Conservation (phyloP, 495 filamentous ascomycete species). For the Daldinia childiae region DNA sequence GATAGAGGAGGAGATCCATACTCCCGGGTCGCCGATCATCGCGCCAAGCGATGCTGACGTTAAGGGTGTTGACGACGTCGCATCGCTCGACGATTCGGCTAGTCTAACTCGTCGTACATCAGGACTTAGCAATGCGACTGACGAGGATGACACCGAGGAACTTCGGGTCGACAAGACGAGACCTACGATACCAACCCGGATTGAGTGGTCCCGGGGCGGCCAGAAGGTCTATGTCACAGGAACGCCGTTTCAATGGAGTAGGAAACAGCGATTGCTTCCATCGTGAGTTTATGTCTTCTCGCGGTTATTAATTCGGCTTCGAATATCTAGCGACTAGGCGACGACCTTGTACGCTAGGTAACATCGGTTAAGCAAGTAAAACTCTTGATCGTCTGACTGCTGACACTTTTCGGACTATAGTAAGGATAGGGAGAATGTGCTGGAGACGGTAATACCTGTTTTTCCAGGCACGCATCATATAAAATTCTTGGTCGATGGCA, state of each 20-base stretch:
- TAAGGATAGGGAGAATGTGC: slow-evolving; percentile 64
- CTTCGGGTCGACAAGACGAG: slow-evolving; percentile 70
- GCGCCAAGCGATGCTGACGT: slow-evolving; percentile 69
- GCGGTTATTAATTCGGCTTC: slow-evolving; percentile 7
- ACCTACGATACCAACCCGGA: slow-evolving; percentile 76
- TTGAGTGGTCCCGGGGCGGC: slow-evolving; percentile 82
- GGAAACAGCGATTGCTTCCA: slow-evolving; percentile 85
- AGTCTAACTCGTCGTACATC: slow-evolving; percentile 61
- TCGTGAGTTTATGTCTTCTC: slow-evolving; percentile 67
- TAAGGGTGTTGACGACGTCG: slow-evolving; percentile 56
- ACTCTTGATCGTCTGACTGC: slow-evolving; percentile 7
- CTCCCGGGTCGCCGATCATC: slow-evolving; percentile 85
- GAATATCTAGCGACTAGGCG: slow-evolving; percentile 10
- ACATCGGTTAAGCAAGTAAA: not conserved
- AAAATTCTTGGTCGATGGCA: slow-evolving; percentile 92
- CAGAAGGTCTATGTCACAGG: slow-evolving; percentile 95
- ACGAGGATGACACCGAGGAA: slow-evolving; percentile 82
- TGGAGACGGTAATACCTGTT: slow-evolving; percentile 79
- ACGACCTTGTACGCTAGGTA: not conserved
- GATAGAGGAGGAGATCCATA: slow-evolving; percentile 87
- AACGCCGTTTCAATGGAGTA: slow-evolving; percentile 94
- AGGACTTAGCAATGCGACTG: slow-evolving; percentile 74
- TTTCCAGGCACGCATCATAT: slow-evolving; percentile 95
- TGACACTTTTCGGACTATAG: slow-evolving; percentile 46
- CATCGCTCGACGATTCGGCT: slow-evolving; percentile 60